Evolutionary conservation across 202 grass and related monocot species (phyloP), one percentile per base, ranked within the genome.

Genomic region (Miscanthus sacchariflorus): DNA sequence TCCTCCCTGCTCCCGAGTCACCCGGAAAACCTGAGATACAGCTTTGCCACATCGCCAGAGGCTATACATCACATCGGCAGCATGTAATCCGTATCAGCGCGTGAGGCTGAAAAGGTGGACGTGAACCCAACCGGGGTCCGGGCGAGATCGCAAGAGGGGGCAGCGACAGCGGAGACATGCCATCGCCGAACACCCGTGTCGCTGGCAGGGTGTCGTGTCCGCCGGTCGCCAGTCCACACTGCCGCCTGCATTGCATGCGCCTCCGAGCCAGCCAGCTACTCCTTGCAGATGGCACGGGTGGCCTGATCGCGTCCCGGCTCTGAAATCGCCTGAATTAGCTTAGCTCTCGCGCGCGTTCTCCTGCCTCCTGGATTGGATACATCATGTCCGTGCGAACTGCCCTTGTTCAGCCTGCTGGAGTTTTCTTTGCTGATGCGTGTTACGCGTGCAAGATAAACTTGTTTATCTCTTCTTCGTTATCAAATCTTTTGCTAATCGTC

Each of bases 141-240:
- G 3, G 25, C 33, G 54, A 81, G 77, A 73, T 81, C 44, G 30
- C 27, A 5, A 61, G 61, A 23, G 49, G 67, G 44, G 19, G 70
- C 77, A 65, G 40, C 38, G 77, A 81, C 77, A 66, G 40, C 85
- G 77, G 42, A 35, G 46, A 76, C 74, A 76, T 54, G 68, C 24
- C 77, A 13, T 25, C 35, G 25, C 77, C 44, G 52, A 74, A 72
- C 85, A 75, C 18, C 58, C 70, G 64, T 81, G 70, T 87, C 74
- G 74, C 87, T 68, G 74, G 50, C 87, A 79, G 21, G 48, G 36
- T 23, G 79, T 76, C 79, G 86, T 87, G 35, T 54, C 79, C 63
- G 61, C 43, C 63, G n/a, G 79, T 45, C 17, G 21, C 28, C 43
- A 21, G 17, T 1, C 48, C 74, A 18, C 27, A 30, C 28, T 33